A percentile compares a stretch with the other conserved stretches of the same genome.
Conservation (phyloP, 768 basidiomycete species). For the Rhodotorula taiwanensis region DNA sequence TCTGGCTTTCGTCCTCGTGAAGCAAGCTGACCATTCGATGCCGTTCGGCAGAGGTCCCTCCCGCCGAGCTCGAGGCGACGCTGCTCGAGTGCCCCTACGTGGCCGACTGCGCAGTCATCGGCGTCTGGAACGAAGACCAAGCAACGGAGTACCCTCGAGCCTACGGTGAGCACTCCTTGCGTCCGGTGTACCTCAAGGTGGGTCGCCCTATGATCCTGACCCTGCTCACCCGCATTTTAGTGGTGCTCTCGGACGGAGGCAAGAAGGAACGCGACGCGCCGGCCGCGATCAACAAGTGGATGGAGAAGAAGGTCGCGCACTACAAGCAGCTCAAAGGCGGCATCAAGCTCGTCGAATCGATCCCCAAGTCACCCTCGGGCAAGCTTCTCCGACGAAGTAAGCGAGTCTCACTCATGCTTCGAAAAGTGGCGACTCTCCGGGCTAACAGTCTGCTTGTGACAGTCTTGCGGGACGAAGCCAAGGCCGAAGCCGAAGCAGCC, state of each 20-base stretch:
- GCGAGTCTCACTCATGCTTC: no score
- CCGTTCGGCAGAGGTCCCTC: background rate
- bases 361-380: conserved; percentile 36
- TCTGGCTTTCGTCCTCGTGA: background rate
- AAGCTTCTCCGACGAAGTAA: conserved; percentile 34
- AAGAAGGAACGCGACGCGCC: conserved; percentile 13
- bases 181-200: background rate
- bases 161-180: conserved; percentile 10
- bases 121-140: conserved; percentile 58
- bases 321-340: conserved; percentile 29
- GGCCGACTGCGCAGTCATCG: conserved; percentile 74
- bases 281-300: conserved; percentile 17
- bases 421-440: no score
- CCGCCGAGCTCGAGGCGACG: conserved; percentile 33
- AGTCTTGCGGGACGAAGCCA: conserved; percentile 17
- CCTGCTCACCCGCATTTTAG: background rate
- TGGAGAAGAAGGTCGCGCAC: conserved; percentile 14
- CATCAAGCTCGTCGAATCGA: conserved; percentile 19
- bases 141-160: conserved; percentile 71
- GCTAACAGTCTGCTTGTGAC: background rate
- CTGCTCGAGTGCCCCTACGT: conserved; percentile 44
- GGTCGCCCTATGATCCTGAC: background rate
- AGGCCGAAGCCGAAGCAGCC: conserved; percentile 3
- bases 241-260: conserved; percentile 19
- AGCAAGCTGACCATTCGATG: background rate